Evolutionary conservation across 2,329 filamentous ascomycete species (phyloP).

Genomic region (Colletotrichum cordylinicola): DNA sequence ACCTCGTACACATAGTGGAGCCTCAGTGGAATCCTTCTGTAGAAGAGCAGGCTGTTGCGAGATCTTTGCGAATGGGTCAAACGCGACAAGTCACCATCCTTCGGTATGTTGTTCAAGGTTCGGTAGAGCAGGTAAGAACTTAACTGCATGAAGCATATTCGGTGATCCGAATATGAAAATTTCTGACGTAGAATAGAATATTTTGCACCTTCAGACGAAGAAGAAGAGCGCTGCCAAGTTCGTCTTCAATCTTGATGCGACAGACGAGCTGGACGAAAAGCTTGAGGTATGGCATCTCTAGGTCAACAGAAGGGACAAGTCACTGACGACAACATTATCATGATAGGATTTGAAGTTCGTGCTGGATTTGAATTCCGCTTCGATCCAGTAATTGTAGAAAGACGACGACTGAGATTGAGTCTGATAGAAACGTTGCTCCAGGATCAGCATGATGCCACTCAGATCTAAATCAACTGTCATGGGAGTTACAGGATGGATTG

Average conservation of each 20-base stretch:
- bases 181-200: not conserved
- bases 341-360: not conserved
- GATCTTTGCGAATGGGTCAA: fast-evolving
- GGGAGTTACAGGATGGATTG: too few relatives aligned
- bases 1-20: not conserved
- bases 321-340: not conserved
- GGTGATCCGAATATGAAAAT: too few relatives aligned
- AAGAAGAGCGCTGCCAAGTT: fast-evolving
- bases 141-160: too few relatives aligned
- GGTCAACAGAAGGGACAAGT: not conserved
- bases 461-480: too few relatives aligned
- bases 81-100: fast-evolving
- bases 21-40: not conserved
- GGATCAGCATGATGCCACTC: too few relatives aligned
- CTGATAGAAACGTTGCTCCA: not conserved
- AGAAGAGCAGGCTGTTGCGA: fast-evolving
- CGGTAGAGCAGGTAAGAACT: not conserved
- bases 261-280: not conserved
- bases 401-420: fast-evolving
- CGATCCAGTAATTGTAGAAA: fast-evolving
- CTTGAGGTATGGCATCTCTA: not conserved
- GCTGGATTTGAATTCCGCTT: not conserved
- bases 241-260: fast-evolving
- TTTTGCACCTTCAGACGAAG: not conserved
- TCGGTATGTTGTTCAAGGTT: fast-evolving